Evolutionary conservation across 257 asterid genomes (phyloP), one percentile per base, ranked within the genome.

Genomic region (Gynochthodes officinalis): DNA sequence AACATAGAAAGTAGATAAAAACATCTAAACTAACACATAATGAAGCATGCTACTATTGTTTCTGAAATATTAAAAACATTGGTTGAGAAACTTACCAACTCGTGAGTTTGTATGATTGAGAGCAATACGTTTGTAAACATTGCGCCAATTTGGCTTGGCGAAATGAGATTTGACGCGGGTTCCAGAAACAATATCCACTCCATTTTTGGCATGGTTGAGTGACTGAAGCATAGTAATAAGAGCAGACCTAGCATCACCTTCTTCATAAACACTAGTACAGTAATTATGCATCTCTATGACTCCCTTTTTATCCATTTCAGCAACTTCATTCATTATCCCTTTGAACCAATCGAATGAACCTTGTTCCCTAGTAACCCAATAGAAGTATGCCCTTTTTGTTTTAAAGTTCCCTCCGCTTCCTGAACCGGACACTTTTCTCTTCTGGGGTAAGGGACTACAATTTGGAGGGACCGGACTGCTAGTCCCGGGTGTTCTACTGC

Each of bases 271-370:
- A 83, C 98, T 90, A 0, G 97, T 89, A 77, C 97, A 92, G 62
- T 92, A 92, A 67, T 92, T 92, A 73, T 92, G 96, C 97, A 92
- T 89, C 71, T 92, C 97, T 15, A 92, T 92, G 2, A 92, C 92
- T 18, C 86, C 86, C 33, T 83, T 84, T 8, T 77, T 82, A 48
- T 92, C 96, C 87, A 84, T 86, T 76, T 89, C 97, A 2, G 93
- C 96, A 4, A 81, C 93, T 75, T 92, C 96, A 30, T 92, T 82
- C 97, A 92, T 92, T 53, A 92, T 91, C 5, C 93, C 96, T 71
- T 89, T 92, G 58, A 92, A 92, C 97, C 97, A 92, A 23, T 89
- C 96, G 40, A 89, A 92, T 0, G 97, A 88, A 0, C 92, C 96
- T 86, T 92, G 97, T 67, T 92, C 97, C 64, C 96, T 81, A 0